Conservation (phyloP, 2,329 filamentous ascomycete species). For the Geoglossum cookeanum region DNA sequence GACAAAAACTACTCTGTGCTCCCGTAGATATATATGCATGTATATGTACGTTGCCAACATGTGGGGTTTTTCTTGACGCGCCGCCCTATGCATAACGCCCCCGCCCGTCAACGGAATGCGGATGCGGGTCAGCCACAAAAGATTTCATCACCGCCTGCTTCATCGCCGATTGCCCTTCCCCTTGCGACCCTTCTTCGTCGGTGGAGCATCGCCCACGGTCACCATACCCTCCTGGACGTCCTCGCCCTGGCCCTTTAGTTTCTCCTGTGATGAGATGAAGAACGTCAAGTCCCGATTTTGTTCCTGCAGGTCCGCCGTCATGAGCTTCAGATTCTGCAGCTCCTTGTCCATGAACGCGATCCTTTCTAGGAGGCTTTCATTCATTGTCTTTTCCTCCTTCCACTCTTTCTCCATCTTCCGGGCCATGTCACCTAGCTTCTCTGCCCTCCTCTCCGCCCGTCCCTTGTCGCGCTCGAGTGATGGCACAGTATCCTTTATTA, state of each 20-base stretch:
- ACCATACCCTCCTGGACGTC: constrained; percentile 3
- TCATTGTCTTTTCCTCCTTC: constrained; percentile 74
- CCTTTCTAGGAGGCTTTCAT: constrained; percentile 60
- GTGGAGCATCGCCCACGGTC: constrained; percentile 1
- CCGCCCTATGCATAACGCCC: neutral
- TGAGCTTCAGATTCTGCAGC: constrained; percentile 23
- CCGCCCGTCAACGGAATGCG: neutral
- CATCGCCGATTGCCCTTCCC: neutral
- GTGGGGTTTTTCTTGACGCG: too few relatives aligned
- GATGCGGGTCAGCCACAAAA: neutral
- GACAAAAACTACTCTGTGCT: too few relatives aligned
- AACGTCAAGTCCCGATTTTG: constrained; percentile 75
- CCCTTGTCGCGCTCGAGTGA: constrained; percentile 53
- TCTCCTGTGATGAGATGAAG: constrained; percentile 72
- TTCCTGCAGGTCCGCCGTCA: constrained; percentile 59
- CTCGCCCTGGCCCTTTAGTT: constrained; percentile 49
- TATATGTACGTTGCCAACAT: too few relatives aligned
- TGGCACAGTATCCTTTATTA: constrained; percentile 39
- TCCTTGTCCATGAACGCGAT: constrained; percentile 50
- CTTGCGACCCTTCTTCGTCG: neutral
- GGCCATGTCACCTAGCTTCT: constrained; percentile 57
- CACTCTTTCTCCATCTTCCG: constrained; percentile 55
- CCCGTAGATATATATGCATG: too few relatives aligned
- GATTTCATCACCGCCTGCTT: neutral
- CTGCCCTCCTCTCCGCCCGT: constrained; percentile 46